Base-by-base conservation (phyloP, 768 basidiomycete species). In the Collybia nuda region DNA sequence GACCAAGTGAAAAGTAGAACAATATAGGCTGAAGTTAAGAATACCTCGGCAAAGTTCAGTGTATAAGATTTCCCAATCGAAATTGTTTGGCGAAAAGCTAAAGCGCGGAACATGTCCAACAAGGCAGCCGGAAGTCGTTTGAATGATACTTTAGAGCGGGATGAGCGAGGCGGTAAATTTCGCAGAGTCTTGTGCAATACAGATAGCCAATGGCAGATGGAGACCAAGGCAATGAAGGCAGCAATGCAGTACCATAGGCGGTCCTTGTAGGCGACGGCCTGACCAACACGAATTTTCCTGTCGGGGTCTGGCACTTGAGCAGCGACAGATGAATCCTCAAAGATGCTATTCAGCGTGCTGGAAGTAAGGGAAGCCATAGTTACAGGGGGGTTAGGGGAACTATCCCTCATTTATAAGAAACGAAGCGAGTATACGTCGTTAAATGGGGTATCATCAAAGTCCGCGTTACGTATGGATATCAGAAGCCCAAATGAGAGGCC, bases 1-100 rank as follows among this genome's bases (percentile, higher is more conserved):
- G 70, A 60, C 72, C 71, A 66, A 5, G 50, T 39, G 37, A 62
- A 67, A 2, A 76, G 39, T 2, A 65, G 56, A 9, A 56, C 54
- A 19, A 67, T 62, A 47, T 77, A 77, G 17, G 51, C 62, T 21
- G 59, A 62, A 6, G 67, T 68, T 5, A 72, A 57, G 44, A 68
- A 62, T 1, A 69, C 56, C 51, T 77, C 73, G 6, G 68, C 65
- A 14, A 69, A n/a, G 44, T 69, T 73, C 42, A 73, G 57, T 5
- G 61, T 61, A 48, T 63, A 68, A 6, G 47, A 59, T n/a, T 44
- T 42, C 17, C 70, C 70, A 9, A 72, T 50, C 6, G 61, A 51
- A 14, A 74, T 28, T 3, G 54, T 56, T 48, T 51, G 56, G 9
- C 62, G 54, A 19, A 63, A 63, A 5, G 47, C 47, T 23, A 63